phyloP scores from a whole-genome alignment of 2,329 filamentous ascomycete species.

The Ophiosphaerella korrae region DNA sequence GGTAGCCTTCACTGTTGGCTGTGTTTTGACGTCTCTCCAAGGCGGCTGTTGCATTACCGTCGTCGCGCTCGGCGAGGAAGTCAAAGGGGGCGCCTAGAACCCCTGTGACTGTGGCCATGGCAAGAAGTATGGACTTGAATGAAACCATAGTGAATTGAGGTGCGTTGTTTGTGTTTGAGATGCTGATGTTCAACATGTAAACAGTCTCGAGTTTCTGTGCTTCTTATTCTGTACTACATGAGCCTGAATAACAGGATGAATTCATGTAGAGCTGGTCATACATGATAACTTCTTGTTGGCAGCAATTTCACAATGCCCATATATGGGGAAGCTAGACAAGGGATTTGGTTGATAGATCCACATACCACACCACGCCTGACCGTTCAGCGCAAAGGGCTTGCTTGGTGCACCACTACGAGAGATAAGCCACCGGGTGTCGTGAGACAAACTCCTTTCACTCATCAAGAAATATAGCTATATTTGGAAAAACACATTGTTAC shows the following conservation, averaged over 20 bases:
- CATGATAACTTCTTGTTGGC: neutral
- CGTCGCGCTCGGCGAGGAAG: constrained; percentile 24
- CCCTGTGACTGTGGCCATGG: constrained; percentile 18
- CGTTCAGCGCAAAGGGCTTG: neutral
- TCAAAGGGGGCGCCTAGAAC: constrained; percentile 24
- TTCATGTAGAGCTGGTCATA: neutral
- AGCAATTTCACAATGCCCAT: neutral
- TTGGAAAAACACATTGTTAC: neutral
- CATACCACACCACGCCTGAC: neutral
- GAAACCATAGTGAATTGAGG: constrained; percentile 22
- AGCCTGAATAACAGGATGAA: constrained; percentile 23
- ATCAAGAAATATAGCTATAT: neutral
- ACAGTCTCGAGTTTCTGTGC: constrained; percentile 14
- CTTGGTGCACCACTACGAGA: neutral
- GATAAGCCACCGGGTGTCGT: constrained; percentile 1
- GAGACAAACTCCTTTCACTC: neutral
- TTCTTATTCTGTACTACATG: constrained; percentile 1
- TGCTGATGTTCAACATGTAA: constrained; percentile 7
- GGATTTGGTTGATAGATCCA: neutral
- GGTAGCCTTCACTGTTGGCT: constrained; percentile 54
- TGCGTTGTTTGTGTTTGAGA: constrained; percentile 8
- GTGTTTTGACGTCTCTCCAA: constrained; percentile 39
- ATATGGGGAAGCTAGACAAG: constrained; percentile 1
- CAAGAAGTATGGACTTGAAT: constrained; percentile 28
- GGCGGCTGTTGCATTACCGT: constrained; percentile 20